A percentile compares a stretch with the other conserved stretches of the same genome.
Conservation (phyloP, 257 asterid genomes). For the Solanum corneliomulleri region DNA sequence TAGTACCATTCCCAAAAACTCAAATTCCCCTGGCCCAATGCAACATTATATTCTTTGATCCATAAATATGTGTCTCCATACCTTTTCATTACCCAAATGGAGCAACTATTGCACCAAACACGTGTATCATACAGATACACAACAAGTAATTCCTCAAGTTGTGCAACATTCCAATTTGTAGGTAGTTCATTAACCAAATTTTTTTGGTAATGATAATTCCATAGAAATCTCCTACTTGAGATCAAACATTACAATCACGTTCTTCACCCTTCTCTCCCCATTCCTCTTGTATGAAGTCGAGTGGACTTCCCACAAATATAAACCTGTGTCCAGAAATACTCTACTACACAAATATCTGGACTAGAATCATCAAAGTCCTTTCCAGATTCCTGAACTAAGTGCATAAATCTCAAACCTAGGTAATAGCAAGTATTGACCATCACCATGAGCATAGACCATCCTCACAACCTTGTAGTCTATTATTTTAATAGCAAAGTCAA, state of each 20-base stretch:
- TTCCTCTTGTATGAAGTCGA: no score
- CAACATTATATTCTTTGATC: neutral
- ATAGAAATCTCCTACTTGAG: no score
- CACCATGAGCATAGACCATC: slow-evolving; percentile 1
- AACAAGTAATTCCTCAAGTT: neutral
- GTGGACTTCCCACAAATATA: no score
- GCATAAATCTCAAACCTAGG: no score
- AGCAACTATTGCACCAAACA: neutral
- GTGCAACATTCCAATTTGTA: neutral
- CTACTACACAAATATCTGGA: no score
- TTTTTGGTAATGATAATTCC: no score
- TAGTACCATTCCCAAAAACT: neutral
- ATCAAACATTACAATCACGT: no score
- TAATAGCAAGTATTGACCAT: neutral
- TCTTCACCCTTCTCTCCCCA: no score
- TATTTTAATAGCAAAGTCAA: neutral
- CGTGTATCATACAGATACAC: neutral
- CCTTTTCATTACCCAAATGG: slow-evolving; percentile 9
- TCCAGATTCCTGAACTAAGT: no score
- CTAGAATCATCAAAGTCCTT: no score
- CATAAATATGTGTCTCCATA: slow-evolving; percentile 1
- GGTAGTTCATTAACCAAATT: no score
- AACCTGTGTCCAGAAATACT: no score
- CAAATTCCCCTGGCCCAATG: neutral
- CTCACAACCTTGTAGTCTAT: slow-evolving; percentile 4